A percentile compares a stretch with the other conserved stretches of the same genome.
Evolutionary conservation across 495 filamentous ascomycete species (phyloP).

Genomic region (Daldinia childiae): DNA sequence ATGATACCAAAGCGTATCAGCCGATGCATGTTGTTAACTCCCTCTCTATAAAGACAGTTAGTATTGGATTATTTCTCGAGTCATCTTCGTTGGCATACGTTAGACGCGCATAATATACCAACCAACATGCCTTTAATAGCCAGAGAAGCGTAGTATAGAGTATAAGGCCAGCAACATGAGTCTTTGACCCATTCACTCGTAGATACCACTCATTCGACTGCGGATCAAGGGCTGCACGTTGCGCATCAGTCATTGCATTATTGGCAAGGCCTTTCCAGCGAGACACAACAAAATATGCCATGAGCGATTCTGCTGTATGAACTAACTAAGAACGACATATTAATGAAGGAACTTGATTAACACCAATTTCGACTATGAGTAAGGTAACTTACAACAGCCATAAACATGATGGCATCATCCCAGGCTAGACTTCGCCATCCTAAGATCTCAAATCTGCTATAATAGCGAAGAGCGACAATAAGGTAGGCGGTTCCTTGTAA

Average conservation of each 20-base stretch:
- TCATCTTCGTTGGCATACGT: constrained; percentile 51
- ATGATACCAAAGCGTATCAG: constrained; percentile 59
- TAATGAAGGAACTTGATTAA: constrained; percentile 23
- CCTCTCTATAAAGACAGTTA: constrained; percentile 41
- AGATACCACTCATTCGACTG: constrained; percentile 55
- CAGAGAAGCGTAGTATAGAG: constrained; percentile 66
- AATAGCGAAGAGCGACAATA: constrained; percentile 44
- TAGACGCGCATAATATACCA: constrained; percentile 65
- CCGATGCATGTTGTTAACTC: constrained; percentile 56
- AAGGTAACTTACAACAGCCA: constrained; percentile 58
- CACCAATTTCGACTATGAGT: not conserved
- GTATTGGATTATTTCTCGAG: not conserved
- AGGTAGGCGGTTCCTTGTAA: constrained; percentile 45
- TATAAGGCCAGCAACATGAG: constrained; percentile 64
- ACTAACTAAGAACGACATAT: constrained; percentile 38
- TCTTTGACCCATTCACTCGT: constrained; percentile 66
- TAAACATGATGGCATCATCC: constrained; percentile 66
- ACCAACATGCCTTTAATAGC: constrained; percentile 67
- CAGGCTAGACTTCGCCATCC: constrained; percentile 41
- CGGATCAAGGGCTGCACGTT: constrained; percentile 54
- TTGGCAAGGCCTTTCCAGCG: constrained; percentile 56
- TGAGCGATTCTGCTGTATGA: constrained; percentile 51
- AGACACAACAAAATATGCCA: constrained; percentile 47
- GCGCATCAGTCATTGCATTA: constrained; percentile 62
- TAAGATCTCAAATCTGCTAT: constrained; percentile 33